Conservation (phyloP, 2,329 filamentous ascomycete genomes). For the Thelonectria discophora region DNA sequence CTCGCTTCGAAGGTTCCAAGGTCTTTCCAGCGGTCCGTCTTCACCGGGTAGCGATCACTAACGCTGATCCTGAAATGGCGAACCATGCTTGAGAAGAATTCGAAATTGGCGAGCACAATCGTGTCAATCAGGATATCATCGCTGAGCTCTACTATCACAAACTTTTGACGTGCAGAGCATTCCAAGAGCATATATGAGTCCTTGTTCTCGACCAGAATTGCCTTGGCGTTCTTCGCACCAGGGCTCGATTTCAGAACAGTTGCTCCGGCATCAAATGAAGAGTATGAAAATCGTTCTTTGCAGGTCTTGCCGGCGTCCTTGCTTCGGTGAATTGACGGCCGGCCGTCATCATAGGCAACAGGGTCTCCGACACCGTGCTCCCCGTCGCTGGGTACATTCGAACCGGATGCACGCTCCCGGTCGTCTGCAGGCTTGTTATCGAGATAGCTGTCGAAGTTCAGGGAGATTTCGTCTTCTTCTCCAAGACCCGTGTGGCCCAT, state of each 20-base stretch:
- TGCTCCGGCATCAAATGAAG: constrained; percentile 95
- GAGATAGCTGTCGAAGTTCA: constrained; percentile 59
- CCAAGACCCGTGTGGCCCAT: constrained; percentile 81
- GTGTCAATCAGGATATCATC: constrained; percentile 90
- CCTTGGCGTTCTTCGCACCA: constrained; percentile 86
- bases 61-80: constrained; percentile 90
- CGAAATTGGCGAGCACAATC: constrained; percentile 96
- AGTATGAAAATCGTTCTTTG: constrained; percentile 97
- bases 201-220: constrained; percentile 94
- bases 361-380: constrained; percentile 48
- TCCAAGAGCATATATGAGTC: constrained; percentile 98
- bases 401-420: constrained; percentile 6
- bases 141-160: constrained; percentile 92
- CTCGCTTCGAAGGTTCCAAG: constrained; percentile 89
- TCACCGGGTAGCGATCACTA: constrained; percentile 93
- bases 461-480: constrained; percentile 84
- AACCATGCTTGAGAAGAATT: constrained; percentile 98
- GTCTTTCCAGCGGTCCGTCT: constrained; percentile 89
- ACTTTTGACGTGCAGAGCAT: constrained; percentile 88
- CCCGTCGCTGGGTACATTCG: constrained; percentile 21
- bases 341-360: constrained; percentile 57
- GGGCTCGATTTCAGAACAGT: constrained; percentile 90
- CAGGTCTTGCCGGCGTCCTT: constrained; percentile 97
- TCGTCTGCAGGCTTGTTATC: constrained; percentile 33
- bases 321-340: constrained; percentile 70